A percentile compares a stretch with the other conserved stretches of the same genome.
Evolutionary conservation across 257 asterid species (phyloP).

Genomic region (Oldenlandia corymbosa): DNA sequence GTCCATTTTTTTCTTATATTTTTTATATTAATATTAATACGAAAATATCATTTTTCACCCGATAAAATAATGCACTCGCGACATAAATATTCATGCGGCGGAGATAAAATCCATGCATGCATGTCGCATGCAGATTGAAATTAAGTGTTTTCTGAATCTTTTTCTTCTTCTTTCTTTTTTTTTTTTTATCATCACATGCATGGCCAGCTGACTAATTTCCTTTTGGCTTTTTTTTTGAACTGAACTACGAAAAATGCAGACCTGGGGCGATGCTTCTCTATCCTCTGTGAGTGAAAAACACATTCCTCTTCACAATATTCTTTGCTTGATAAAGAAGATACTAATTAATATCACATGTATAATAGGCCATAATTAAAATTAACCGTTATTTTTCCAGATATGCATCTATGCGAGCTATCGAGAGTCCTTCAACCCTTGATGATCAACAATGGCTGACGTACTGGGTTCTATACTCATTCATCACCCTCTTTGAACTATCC

Average conservation of each 20-base stretch:
- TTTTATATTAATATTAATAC: too few relatives aligned
- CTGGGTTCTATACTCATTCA: slow-evolving; percentile 80
- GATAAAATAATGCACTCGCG: too few relatives aligned
- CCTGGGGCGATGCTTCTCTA: slow-evolving; percentile 84
- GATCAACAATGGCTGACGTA: slow-evolving; percentile 94
- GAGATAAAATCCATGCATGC: too few relatives aligned
- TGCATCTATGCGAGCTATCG: slow-evolving; percentile 79
- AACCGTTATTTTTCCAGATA: slow-evolving; percentile 57
- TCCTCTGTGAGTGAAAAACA: slow-evolving; percentile 62
- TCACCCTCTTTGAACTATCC: slow-evolving; percentile 72
- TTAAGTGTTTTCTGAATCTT: too few relatives aligned
- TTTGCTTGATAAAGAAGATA: not conserved
- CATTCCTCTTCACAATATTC: not conserved
- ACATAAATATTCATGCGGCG: too few relatives aligned
- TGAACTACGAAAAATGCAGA: slow-evolving; percentile 51
- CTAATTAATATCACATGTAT: not conserved
- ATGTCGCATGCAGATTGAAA: too few relatives aligned
- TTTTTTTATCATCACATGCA: not conserved
- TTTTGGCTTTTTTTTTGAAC: slow-evolving; percentile 4
- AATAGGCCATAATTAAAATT: too few relatives aligned
- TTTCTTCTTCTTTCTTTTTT: too few relatives aligned
- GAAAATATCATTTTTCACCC: too few relatives aligned
- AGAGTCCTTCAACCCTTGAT: slow-evolving; percentile 83
- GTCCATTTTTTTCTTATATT: not conserved
- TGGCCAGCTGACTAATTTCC: not conserved